Conservation (phyloP, 805 yeast species). For the Schwanniomyces yamadae region DNA sequence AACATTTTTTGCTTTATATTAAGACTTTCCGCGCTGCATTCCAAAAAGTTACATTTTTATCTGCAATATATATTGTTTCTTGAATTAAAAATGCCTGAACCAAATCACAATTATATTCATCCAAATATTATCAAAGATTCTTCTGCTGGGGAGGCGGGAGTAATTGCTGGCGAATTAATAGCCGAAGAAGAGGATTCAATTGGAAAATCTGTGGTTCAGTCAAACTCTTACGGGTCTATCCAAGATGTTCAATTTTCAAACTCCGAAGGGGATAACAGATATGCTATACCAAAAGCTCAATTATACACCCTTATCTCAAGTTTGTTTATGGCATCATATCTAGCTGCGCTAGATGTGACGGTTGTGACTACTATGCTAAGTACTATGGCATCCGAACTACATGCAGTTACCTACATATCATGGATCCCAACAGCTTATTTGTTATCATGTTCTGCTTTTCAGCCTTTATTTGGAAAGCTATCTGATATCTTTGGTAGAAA, state of each 20-base stretch:
- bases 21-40: neutral
- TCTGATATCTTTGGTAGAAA: slow-evolving; percentile 74
- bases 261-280: slow-evolving; percentile 17
- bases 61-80: too few relatives aligned
- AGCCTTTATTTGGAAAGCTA: slow-evolving; percentile 69
- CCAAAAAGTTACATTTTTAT: neutral
- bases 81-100: too few relatives aligned
- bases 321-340: slow-evolving; percentile 43
- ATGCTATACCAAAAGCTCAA: slow-evolving; percentile 30
- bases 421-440: slow-evolving; percentile 76
- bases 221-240: slow-evolving; percentile 19
- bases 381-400: slow-evolving; percentile 66
- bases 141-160: slow-evolving; percentile 31
- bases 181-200: slow-evolving; percentile 31
- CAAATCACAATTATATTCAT: too few relatives aligned
- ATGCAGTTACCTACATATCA: slow-evolving; percentile 59
- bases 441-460: slow-evolving; percentile 68
- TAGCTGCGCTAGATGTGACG: slow-evolving; percentile 68
- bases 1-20: neutral
- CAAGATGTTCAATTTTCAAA: slow-evolving; percentile 1
- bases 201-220: slow-evolving; percentile 7
- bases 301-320: slow-evolving; percentile 29
- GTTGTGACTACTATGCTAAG: slow-evolving; percentile 65
- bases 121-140: slow-evolving; percentile 26
- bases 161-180: slow-evolving; percentile 35